Base-by-base conservation (phyloP, 208 protist genomes). In the Crithidia bombi region DNA sequence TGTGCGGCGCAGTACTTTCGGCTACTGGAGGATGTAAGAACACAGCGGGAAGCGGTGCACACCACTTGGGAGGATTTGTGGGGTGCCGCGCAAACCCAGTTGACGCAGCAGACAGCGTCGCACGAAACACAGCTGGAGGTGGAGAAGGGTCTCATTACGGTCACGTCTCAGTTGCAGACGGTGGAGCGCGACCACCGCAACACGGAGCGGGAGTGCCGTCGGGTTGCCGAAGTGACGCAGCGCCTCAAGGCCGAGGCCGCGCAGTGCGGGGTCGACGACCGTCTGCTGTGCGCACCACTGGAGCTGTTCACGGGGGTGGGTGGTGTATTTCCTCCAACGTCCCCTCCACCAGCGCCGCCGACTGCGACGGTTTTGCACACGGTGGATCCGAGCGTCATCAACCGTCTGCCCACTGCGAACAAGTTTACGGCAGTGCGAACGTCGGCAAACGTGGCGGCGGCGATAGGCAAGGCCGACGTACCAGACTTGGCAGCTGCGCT, bases 1-100 rank as follows among this genome's bases (percentile, higher is more conserved):
- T 68, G 75, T 19, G 28, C 77, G n/a, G 73, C 56, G 12, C 69
- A 57, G 14, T 73, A 69, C 65, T 51, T 62, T 38, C 65, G 75
- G 32, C 33, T 66, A 11, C 65, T 93, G 19, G 50, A 72, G 19
- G 50, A 66, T 35, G 36, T 67, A 25, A 76, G 65, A 12, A 56
- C 46, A 28, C 41, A 61, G 38, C 51, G 79, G 49, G 68, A 49
- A 26, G 39, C 33, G 35, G 28, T 68, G 38, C 50, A 39, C 14
- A 51, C 44, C 11, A 54, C 57, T 17, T 70, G 65, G 50, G 58
- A 58, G 14, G 65, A 47, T 19, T 33, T 73, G 62, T 69, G 58
- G 63, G 39, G 55, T 10, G 44, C 63, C 6, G 41, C 50, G 49
- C 47, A 62, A 39, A 65, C 65, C 50, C 49, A 67, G 43, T 21